Evolutionary conservation across 768 basidiomycete species (phyloP).

Genomic region (Xanthoconium purpureum): DNA sequence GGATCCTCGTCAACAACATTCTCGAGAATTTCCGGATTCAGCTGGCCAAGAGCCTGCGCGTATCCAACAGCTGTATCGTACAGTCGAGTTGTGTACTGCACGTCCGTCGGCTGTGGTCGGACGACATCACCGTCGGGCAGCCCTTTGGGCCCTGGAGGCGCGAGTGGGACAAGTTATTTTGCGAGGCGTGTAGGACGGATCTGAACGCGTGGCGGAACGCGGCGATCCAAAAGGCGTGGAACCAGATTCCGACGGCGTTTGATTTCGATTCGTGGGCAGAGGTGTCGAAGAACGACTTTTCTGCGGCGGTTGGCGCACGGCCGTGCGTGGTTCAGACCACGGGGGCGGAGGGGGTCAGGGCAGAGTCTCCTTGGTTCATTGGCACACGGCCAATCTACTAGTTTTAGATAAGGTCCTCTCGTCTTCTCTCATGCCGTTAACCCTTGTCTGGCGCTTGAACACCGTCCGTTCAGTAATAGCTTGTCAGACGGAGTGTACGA

Average conservation of each 20-base stretch:
- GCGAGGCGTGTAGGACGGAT: constrained; percentile 4
- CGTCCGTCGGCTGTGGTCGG: constrained; percentile 7
- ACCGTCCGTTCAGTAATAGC: too few relatives aligned
- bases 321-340: too few relatives aligned
- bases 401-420: too few relatives aligned
- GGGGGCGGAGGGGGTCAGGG: too few relatives aligned
- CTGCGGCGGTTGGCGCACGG: too few relatives aligned
- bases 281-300: neutral
- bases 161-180: constrained; percentile 16
- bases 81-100: neutral
- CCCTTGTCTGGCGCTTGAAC: too few relatives aligned
- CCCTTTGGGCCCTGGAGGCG: constrained; percentile 13
- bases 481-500: too few relatives aligned
- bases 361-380: too few relatives aligned
- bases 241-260: constrained; percentile 3
- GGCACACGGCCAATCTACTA: too few relatives aligned
- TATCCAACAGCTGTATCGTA: constrained; percentile 2
- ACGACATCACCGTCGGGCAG: neutral
- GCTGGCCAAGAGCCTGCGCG: neutral
- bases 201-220: neutral
- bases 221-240: constrained; percentile 12
- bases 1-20: constrained; percentile 2
- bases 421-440: too few relatives aligned
- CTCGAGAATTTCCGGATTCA: constrained; percentile 1
- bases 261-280: constrained; percentile 14